Percentiles rank a stretch among this genome's conserved stretches.
Evolutionary conservation across 257 asterid genomes (phyloP).

Genomic region (Jasminum sambac): DNA sequence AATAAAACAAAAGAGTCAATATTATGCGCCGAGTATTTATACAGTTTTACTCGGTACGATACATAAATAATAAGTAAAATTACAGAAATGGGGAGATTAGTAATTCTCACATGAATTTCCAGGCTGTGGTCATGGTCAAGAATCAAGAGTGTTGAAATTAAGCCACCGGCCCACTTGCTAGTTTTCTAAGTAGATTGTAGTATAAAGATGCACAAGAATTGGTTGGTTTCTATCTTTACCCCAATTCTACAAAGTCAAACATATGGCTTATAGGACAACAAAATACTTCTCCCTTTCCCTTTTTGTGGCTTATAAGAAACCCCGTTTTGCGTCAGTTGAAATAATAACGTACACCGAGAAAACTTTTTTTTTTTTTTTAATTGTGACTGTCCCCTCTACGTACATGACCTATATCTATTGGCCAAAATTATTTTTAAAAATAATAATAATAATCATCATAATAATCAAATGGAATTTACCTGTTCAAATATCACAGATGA

Average conservation of each 20-base stretch:
- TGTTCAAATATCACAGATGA: too few relatives aligned
- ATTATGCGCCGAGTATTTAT: neutral
- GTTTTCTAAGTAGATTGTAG: constrained; percentile 12
- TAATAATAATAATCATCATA: too few relatives aligned
- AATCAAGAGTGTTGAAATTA: constrained; percentile 14
- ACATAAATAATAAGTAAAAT: neutral
- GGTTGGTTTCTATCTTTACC: constrained; percentile 25
- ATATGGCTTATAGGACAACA: neutral
- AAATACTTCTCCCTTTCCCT: neutral
- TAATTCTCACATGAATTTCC: neutral
- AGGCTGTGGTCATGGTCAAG: neutral
- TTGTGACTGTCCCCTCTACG: too few relatives aligned
- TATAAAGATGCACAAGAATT: constrained; percentile 28
- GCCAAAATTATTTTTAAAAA: too few relatives aligned
- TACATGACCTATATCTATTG: too few relatives aligned
- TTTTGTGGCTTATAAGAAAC: neutral
- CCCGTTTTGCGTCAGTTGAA: too few relatives aligned
- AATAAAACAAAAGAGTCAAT: neutral
- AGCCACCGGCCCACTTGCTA: constrained; percentile 39
- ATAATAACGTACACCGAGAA: too few relatives aligned
- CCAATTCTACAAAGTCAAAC: neutral
- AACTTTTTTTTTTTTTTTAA: too few relatives aligned
- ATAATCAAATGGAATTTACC: too few relatives aligned
- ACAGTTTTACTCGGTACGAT: neutral
- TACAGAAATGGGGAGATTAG: neutral